These are phyloP conservation scores for Eucalyptus curtisii DNA, from an alignment of 345 rosid genomes.

Conservation along the genomic window DNA sequence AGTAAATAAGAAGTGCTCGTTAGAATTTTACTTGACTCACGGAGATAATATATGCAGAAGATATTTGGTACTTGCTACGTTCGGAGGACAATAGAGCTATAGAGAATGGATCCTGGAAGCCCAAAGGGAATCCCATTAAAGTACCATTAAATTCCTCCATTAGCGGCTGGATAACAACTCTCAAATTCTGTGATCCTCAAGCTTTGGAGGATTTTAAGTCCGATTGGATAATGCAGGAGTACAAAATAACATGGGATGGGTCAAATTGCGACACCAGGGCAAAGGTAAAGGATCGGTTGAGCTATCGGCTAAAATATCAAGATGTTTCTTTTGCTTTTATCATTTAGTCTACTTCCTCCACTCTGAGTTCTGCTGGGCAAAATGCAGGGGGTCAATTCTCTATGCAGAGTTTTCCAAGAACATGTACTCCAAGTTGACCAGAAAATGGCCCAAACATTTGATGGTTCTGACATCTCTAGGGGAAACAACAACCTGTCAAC, in stretches of 20 bases:
- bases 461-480: neutral
- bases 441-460: neutral
- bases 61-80: neutral
- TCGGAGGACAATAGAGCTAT: neutral
- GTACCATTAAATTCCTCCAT: neutral
- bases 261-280: neutral
- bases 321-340: neutral
- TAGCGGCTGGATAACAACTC: neutral
- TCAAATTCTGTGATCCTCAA: neutral
- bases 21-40: neutral
- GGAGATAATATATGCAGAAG: neutral
- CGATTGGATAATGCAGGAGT: neutral
- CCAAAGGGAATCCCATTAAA: neutral
- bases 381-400: neutral
- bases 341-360: neutral
- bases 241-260: neutral
- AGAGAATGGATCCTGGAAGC: neutral
- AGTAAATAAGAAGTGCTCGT: neutral
- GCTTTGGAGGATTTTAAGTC: neutral
- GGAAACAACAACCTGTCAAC: neutral
- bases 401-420: neutral
- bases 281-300: neutral
- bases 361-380: neutral
- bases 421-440: neutral
- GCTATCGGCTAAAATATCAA: neutral